A percentile compares a stretch with the other conserved stretches of the same genome.
Evolutionary conservation across 75 land plant species (phyloP).

Genomic region (Gnetum montanum): DNA sequence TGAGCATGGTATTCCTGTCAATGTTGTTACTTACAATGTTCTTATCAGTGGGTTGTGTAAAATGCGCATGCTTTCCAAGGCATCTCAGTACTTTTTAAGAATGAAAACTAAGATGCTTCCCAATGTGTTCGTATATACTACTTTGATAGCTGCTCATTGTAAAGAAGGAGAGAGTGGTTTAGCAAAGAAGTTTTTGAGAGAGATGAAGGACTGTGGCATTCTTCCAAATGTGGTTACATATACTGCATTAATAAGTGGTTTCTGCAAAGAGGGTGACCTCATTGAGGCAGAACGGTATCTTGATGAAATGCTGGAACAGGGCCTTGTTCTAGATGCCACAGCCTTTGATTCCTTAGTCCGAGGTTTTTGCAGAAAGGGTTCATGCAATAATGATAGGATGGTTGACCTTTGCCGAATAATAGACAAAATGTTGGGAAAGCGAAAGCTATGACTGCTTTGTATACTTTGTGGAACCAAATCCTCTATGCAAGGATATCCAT

Average conservation of each 20-base stretch:
- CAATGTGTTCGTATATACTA: constrained; percentile 5
- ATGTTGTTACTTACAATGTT: constrained; percentile 14
- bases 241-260: constrained; percentile 5
- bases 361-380: constrained; percentile 10
- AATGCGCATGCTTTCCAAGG: neutral
- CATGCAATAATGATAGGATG: constrained; percentile 1
- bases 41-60: constrained; percentile 10
- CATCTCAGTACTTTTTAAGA: neutral
- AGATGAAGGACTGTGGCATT: neutral
- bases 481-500: too few species aligned
- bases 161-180: neutral
- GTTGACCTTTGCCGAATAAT: neutral
- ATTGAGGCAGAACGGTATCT: neutral
- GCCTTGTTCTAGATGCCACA: neutral
- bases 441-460: too few species aligned
- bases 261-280: constrained; percentile 3
- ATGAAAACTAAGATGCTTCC: constrained; percentile 8
- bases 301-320: constrained; percentile 1
- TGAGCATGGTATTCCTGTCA: neutral
- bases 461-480: too few species aligned
- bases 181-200: neutral
- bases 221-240: constrained; percentile 5
- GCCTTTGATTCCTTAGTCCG: constrained; percentile 5
- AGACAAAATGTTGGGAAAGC: neutral
- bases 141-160: constrained; percentile 10